Base-by-base conservation (phyloP, 2,329 filamentous ascomycete species). In the Hymenoscyphus linearis region DNA sequence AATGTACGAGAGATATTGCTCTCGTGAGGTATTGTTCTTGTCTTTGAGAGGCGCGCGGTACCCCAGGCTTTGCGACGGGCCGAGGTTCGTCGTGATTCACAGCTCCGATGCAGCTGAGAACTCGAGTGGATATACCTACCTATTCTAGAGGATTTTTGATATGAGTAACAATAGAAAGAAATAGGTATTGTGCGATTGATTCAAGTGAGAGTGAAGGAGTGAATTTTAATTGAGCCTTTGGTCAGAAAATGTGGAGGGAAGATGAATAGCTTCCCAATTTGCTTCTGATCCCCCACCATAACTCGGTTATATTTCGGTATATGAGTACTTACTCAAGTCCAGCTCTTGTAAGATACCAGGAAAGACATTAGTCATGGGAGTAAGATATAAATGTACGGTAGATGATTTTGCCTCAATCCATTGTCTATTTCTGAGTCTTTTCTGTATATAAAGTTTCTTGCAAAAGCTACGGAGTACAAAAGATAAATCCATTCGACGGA, bases 251-350 rank as follows among this genome's bases (percentile, higher is more conserved):
- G 34, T 54, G 40, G 14, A 10, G 18, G 14, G 10, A 47, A 54
- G 26, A 34, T n/a, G 18, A 31, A 31, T 54, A 10, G 27, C 25
- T 27, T 35, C n/a, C n/a, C n/a, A n/a, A n/a, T n/a, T 54, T 34
- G 27, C 52, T 34, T 54, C 27, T 56, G 36, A 56, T 55, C 18
- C 54, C 35, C 54, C 54, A n/a, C 54, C 31, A 56, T 40, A 13
- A 36, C 16, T 36, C 54, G 54, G 54, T 36, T 37, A 12, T 36
- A 36, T 56, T 27, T 56, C 54, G 54, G 54, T 34, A 22, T 37
- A 16, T n/a, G 7, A 44, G 40, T 47, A 47, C 40, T 18, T 47
- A 10, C 37, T 40, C 14, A 40, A 40, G 4, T 40, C 16, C 36
- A 40, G 14, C 36, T 40, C 16, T n/a, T 40, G 16, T n/a, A 40